Base-by-base conservation (phyloP, 805 yeast genomes). In the Zygosaccharomyces rouxii region DNA sequence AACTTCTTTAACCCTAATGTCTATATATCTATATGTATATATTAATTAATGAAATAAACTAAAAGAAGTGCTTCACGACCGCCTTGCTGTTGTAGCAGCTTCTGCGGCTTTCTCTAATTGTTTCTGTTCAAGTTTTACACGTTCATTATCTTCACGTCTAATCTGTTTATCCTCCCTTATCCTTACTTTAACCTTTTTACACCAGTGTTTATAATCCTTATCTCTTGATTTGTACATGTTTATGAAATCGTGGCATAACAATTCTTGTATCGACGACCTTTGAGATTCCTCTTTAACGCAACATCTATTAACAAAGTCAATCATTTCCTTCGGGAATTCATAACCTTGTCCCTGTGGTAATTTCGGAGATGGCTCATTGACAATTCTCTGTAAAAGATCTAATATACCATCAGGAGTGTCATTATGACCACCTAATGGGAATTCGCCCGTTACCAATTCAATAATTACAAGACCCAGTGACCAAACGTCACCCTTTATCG, bases 401-500 rank as follows among this genome's bases (percentile, higher is more conserved):
- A 94, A 73, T 38, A 94, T 92, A 1, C 97, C 95, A 59, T 87
- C 85, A 2, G 95, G 95, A 7, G 76, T 71, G 60, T 74, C 77
- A 23, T 76, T 77, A 52, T 80, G 83, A 19, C 79, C 77, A 73
- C 69, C 69, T 6, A 90, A 83, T 2, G 97, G 94, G 57, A 85
- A 84, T 46, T 74, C 75, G 0, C 98, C 98, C 3, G 86, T 80
- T 0, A 96, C 92, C 45, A 94, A 72, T 66, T 94, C 98, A 44
- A 88, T 80, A 35, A 94, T 73, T 83, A 90, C 86, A 39, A 94
- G 72, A 1, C 99, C 99, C 55, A 90, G 71, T 0, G 97, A 89
- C 99, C 99, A 94, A 10, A 94, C 92, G 66, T 94, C 99, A 33
- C 96, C 92, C 57, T 90, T 89, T n/a, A 90, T 84, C 7, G 96